A percentile compares a stretch with the other conserved stretches of the same genome.
Conservation (phyloP, 345 rosid genomes). For the Citrus sinensis region DNA sequence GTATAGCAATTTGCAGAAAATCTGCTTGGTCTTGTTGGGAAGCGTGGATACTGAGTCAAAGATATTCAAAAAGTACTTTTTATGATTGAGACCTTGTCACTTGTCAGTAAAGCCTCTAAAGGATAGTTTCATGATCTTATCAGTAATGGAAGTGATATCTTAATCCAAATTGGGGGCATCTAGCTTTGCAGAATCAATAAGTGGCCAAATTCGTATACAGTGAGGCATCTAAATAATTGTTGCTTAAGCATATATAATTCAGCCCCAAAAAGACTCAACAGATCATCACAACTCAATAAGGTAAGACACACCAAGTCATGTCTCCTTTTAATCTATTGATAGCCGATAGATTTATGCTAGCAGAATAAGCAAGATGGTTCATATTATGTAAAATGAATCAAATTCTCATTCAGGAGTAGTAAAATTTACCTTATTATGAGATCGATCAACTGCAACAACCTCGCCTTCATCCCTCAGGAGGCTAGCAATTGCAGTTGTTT, state of each 20-base stretch:
- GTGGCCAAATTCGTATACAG: background rate
- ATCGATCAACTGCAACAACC: constrained; percentile 87
- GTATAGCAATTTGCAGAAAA: background rate
- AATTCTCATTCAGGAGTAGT: constrained; percentile 3
- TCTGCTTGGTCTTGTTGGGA: background rate
- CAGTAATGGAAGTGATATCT: background rate
- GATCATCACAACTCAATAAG: background rate
- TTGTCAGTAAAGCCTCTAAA: background rate
- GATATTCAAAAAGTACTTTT: background rate
- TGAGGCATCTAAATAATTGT: background rate
- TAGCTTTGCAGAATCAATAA: background rate
- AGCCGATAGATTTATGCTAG: constrained; percentile 1
- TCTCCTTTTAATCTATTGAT: background rate
- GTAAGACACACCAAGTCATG: background rate
- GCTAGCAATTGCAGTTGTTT: constrained; percentile 88
- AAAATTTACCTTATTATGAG: constrained; percentile 81
- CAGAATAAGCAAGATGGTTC: background rate
- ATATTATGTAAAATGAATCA: background rate
- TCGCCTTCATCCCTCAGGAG: constrained; percentile 93
- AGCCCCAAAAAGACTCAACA: background rate
- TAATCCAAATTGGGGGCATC: background rate
- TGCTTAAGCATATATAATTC: background rate
- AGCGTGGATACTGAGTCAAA: background rate
- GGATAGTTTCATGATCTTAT: background rate
- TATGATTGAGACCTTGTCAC: background rate